These are phyloP conservation scores for Claviceps sp. DNA, from an alignment of 2,329 filamentous ascomycete species.

Conservation along the genomic window DNA sequence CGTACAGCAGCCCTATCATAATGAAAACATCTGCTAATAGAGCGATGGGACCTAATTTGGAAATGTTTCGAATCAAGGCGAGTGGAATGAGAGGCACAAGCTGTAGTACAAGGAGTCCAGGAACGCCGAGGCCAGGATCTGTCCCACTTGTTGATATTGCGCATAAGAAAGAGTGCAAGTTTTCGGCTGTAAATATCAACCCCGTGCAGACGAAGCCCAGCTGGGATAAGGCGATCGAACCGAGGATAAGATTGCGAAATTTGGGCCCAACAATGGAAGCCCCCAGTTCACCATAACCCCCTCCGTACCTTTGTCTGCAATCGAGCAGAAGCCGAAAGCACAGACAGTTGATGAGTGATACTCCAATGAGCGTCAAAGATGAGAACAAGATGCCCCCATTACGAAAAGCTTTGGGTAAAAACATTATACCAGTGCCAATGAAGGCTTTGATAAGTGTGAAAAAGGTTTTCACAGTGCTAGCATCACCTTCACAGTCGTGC, in stretches of 20 bases:
- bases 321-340: constrained; percentile 61
- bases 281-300: constrained; percentile 64
- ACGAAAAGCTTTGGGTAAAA: constrained; percentile 64
- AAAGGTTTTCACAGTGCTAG: constrained; percentile 58
- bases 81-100: constrained; percentile 52
- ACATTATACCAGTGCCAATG: constrained; percentile 71
- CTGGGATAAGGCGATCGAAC: constrained; percentile 60
- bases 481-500: constrained; percentile 39
- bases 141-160: constrained; percentile 40
- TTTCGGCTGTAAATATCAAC: constrained; percentile 66
- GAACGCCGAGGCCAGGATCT: constrained; percentile 37
- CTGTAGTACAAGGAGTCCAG: constrained; percentile 51
- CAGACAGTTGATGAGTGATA: constrained; percentile 53
- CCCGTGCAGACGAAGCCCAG: constrained; percentile 68
- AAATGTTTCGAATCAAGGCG: constrained; percentile 60
- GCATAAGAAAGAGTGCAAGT: constrained; percentile 52
- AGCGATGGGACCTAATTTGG: constrained; percentile 56
- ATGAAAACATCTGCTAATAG: constrained; percentile 62
- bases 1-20: constrained; percentile 55
- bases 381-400: constrained; percentile 70
- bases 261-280: constrained; percentile 48
- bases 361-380: constrained; percentile 49
- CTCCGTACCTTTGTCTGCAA: constrained; percentile 50
- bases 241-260: constrained; percentile 53
- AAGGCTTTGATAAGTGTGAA: constrained; percentile 70